phyloP scores from a whole-genome alignment of 208 protist genomes.

The Blastocrithidia nonstop region DNA sequence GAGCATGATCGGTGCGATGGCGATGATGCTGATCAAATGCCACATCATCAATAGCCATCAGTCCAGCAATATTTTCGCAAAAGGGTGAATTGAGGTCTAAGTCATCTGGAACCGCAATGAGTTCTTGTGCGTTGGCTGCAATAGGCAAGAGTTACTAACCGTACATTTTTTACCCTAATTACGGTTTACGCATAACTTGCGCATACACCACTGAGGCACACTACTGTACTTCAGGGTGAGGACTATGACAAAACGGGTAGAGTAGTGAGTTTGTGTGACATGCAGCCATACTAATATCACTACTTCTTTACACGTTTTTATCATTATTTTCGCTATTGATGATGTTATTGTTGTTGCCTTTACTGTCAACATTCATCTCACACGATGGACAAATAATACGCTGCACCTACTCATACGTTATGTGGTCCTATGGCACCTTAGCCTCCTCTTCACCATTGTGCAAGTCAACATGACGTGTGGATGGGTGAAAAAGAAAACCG shows the following conservation, averaged over 20 bases:
- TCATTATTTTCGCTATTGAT: constrained; percentile 2
- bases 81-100: constrained; percentile 50
- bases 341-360: not conserved
- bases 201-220: constrained; percentile 32
- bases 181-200: constrained; percentile 13
- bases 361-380: not conserved
- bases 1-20: too few relatives aligned
- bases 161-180: constrained; percentile 29
- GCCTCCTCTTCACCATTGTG: constrained; percentile 30
- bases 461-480: constrained; percentile 25
- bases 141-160: constrained; percentile 34
- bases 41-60: constrained; percentile 36
- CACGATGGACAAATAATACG: not conserved
- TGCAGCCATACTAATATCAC: not conserved
- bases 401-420: constrained; percentile 2
- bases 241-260: constrained; percentile 29
- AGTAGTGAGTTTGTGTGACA: constrained; percentile 10
- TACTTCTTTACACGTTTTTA: not conserved
- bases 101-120: constrained; percentile 22
- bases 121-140: constrained; percentile 39
- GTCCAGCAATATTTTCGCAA: constrained; percentile 22
- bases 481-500: constrained; percentile 34
- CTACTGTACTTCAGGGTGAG: constrained; percentile 47
- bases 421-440: not conserved
- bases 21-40: too few relatives aligned